Base-by-base conservation (phyloP, 2,329 filamentous ascomycete species). In the Botrytis pseudocinerea region DNA sequence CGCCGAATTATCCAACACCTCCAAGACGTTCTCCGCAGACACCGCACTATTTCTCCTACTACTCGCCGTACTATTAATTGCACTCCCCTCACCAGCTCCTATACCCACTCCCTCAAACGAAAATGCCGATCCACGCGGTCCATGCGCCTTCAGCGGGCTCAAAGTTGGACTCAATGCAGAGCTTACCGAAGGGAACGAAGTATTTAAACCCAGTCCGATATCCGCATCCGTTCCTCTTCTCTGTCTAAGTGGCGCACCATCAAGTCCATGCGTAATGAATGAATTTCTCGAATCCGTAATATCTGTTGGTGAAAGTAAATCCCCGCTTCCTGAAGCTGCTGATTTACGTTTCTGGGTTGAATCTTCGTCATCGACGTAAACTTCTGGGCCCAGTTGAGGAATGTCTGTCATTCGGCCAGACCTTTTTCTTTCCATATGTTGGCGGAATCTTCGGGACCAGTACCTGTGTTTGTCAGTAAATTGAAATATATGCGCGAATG, bases 1-100 rank as follows among this genome's bases (percentile, higher is more conserved):
- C 25, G 93, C 91, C 28, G 93, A 96, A 79, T 95, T 93, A 79
- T 96, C 93, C 71, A 98, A 87, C 80, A 96, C 92, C 77, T 94
- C 90, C 81, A 95, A 89, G 77, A 97, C 92, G 78, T 94, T 92
- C 65, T 91, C 88, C 68, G 91, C 90, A 79, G 90, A 93, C 73
- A 95, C 91, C 8, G 87, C 86, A 81, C 92, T 94, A 71, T 88
- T 89, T 38, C 90, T 88, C 61, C 91, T 84, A 77, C 88, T 88
- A 80, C 86, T 88, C 78, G 82, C 82, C 70, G 73, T 79, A n/a
- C 70, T 77, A 66, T 76, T 76, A 40, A 46, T 76, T 35, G 71
- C 75, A 44, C 75, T 66, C 9, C 75, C 38, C 4, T 73, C 76
- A 69, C 66, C 66, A n/a, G 74, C 66, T 35, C 68, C 68, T 35